These are phyloP conservation scores for Zoysia japonica DNA, from an alignment of 176 grass and related monocot genomes.

Conservation along the genomic window DNA sequence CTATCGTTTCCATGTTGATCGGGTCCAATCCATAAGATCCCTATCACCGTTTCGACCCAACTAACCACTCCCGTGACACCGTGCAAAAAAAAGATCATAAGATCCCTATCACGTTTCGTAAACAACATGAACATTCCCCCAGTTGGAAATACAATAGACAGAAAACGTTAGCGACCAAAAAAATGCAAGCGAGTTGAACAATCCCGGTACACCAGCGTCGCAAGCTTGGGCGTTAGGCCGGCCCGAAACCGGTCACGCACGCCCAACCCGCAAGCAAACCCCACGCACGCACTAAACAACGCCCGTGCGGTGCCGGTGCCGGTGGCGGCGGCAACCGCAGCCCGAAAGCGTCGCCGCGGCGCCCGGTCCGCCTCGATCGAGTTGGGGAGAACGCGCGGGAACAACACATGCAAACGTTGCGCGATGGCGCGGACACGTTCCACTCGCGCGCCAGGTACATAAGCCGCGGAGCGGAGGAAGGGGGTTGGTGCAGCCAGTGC, in stretches of 20 bases:
- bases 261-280: slow-evolving; percentile 24
- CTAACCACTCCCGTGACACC: not conserved
- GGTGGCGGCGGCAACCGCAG: not conserved
- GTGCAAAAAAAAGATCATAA: not conserved
- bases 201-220: slow-evolving; percentile 12
- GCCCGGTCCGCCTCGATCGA: not conserved
- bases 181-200: slow-evolving; percentile 13
- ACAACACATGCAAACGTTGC: not conserved
- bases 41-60: too few relatives aligned
- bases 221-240: slow-evolving; percentile 41
- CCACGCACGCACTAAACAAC: not conserved
- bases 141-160: not conserved
- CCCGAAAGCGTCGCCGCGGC: slow-evolving; percentile 22
- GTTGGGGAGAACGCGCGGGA: slow-evolving; percentile 20
- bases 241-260: slow-evolving; percentile 14
- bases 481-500: slow-evolving; percentile 40
- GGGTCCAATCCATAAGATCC: too few relatives aligned
- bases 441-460: slow-evolving; percentile 4
- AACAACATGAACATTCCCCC: not conserved
- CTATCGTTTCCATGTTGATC: too few relatives aligned
- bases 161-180: too few relatives aligned
- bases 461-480: slow-evolving; percentile 28
- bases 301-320: slow-evolving; percentile 16
- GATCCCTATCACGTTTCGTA: not conserved
- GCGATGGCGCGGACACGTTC: not conserved